Conservation (phyloP, 1,284 basidiomycete species). For the Cutaneotrichosporon curvatum region DNA sequence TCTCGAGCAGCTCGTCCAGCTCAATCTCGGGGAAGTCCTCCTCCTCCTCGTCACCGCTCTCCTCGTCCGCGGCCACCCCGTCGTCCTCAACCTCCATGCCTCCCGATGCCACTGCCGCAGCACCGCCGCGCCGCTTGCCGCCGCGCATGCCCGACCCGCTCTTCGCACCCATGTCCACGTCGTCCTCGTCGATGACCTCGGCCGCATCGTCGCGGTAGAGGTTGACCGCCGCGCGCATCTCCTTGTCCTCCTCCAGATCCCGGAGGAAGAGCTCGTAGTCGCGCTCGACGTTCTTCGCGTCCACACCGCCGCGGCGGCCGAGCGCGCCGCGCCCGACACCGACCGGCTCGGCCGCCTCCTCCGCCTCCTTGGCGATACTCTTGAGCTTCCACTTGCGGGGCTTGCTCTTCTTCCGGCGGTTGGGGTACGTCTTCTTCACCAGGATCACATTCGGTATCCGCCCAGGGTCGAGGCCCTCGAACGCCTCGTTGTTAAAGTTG, state of each 20-base stretch:
- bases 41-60: slow-evolving; percentile 65
- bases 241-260: slow-evolving; percentile 93
- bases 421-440: slow-evolving; percentile 93
- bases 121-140: slow-evolving; percentile 50
- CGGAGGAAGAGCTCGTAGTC: slow-evolving; percentile 95
- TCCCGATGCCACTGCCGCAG: slow-evolving; percentile 48
- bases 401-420: slow-evolving; percentile 83
- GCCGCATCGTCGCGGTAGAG: slow-evolving; percentile 61
- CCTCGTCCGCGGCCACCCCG: slow-evolving; percentile 46
- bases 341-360: slow-evolving; percentile 61
- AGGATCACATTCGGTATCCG: slow-evolving; percentile 87
- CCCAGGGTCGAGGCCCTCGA: slow-evolving; percentile 63
- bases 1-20: slow-evolving; percentile 82
- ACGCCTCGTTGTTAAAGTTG: slow-evolving; percentile 90
- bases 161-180: slow-evolving; percentile 45
- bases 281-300: slow-evolving; percentile 88
- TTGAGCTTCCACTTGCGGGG: slow-evolving; percentile 80
- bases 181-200: slow-evolving; percentile 35
- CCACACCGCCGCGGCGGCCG: slow-evolving; percentile 80
- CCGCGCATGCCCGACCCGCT: slow-evolving; percentile 50
- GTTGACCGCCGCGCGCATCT: slow-evolving; percentile 82
- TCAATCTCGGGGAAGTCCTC: slow-evolving; percentile 82
- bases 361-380: slow-evolving; percentile 89
- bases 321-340: slow-evolving; percentile 68
- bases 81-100: slow-evolving; percentile 59